phyloP scores from a whole-genome alignment of 1,284 basidiomycete genomes.

The Porogramme epimiltina region DNA sequence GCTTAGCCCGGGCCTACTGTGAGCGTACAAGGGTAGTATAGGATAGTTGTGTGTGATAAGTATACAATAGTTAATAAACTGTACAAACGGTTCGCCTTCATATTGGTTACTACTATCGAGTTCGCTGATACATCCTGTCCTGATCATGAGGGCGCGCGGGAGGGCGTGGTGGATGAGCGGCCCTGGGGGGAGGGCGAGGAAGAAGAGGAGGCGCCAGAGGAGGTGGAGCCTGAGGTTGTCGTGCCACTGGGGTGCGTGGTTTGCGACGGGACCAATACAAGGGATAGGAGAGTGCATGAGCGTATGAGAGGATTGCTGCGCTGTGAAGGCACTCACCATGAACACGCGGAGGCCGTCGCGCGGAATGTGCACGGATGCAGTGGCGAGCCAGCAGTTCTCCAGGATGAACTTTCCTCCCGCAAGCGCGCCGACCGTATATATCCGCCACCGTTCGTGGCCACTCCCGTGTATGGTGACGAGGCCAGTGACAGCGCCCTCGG shows the following conservation, averaged over 20 bases:
- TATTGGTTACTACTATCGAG: too few species aligned
- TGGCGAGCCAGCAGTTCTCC: conserved; percentile 57
- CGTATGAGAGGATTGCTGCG: too few species aligned
- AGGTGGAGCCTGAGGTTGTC: conserved; percentile 61
- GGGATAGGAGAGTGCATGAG: too few species aligned
- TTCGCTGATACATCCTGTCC: too few species aligned
- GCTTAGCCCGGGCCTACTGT: too few species aligned
- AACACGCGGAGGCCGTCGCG: conserved; percentile 39
- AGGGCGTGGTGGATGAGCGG: conserved; percentile 49
- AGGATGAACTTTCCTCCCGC: conserved; percentile 46
- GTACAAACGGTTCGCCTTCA: too few species aligned
- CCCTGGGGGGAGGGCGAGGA: conserved; percentile 57
- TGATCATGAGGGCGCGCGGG: too few species aligned
- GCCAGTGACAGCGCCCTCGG: conserved; percentile 56
- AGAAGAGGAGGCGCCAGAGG: conserved; percentile 53
- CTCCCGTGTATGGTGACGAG: conserved; percentile 43
- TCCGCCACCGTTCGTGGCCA: conserved; percentile 49
- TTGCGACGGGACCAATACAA: too few species aligned
- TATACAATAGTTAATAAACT: too few species aligned
- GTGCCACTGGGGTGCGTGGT: too few species aligned
- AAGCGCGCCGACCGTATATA: conserved; percentile 48
- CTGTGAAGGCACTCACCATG: conserved; percentile 52
- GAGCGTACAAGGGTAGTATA: too few species aligned
- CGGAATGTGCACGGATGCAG: conserved; percentile 47
- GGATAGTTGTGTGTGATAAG: too few species aligned